A percentile compares a stretch with the other conserved stretches of the same genome.
These are phyloP conservation scores for Lasiodiplodia theobromae DNA, from an alignment of 2,329 filamentous ascomycete genomes.

Conservation along the genomic window DNA sequence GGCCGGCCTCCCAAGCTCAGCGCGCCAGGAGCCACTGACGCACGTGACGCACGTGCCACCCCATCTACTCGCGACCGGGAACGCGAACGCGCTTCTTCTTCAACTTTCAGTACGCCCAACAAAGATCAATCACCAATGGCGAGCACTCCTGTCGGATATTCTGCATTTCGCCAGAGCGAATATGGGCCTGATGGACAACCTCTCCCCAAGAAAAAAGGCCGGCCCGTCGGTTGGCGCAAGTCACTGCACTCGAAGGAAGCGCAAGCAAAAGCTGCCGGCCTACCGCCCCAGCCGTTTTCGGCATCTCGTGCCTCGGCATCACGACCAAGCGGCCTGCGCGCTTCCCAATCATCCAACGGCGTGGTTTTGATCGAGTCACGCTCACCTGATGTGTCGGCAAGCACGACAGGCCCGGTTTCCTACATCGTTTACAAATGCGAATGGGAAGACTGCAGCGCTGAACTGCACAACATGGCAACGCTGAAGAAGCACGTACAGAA, in stretches of 20 bases:
- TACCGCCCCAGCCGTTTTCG: slow-evolving; percentile 21
- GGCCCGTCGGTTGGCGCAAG: slow-evolving; percentile 60
- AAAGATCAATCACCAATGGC: slow-evolving; percentile 21
- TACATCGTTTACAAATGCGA: slow-evolving; percentile 62
- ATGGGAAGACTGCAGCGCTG: slow-evolving; percentile 64
- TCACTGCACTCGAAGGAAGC: slow-evolving; percentile 46
- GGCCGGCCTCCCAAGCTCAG: background rate
- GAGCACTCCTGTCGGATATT: slow-evolving; percentile 47
- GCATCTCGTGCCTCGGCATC: slow-evolving; percentile 2
- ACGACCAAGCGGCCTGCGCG: slow-evolving; percentile 7
- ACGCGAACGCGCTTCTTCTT: slow-evolving; percentile 8
- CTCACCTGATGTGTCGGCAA: slow-evolving; percentile 41
- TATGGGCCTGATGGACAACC: slow-evolving; percentile 44
- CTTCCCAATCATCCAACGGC: background rate
- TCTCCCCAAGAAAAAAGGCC: slow-evolving; percentile 53
- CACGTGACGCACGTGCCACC: slow-evolving; percentile 22
- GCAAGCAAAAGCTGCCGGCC: slow-evolving; percentile 37
- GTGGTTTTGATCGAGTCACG: slow-evolving; percentile 39
- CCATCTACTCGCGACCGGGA: slow-evolving; percentile 24
- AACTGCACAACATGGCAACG: slow-evolving; percentile 68
- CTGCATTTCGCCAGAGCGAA: slow-evolving; percentile 48
- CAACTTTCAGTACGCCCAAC: slow-evolving; percentile 4
- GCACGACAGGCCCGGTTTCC: background rate
- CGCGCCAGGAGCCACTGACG: background rate
- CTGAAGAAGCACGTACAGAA: slow-evolving; percentile 66